These are phyloP conservation scores for Gloeophyllum trabeum DNA, from an alignment of 768 basidiomycete genomes.

Conservation along the genomic window DNA sequence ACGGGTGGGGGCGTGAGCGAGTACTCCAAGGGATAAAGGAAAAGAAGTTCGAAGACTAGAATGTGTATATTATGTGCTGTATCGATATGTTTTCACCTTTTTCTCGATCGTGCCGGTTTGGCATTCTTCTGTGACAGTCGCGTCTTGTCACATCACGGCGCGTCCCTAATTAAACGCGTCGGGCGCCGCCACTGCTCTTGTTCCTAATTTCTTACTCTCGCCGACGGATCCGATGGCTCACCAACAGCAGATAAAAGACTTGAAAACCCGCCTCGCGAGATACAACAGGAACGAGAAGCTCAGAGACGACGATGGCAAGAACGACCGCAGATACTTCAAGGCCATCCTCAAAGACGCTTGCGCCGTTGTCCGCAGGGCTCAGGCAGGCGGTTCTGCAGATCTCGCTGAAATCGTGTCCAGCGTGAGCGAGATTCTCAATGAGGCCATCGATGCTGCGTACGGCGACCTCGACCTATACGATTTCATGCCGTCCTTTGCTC, in stretches of 20 bases:
- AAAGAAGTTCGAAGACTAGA: no score
- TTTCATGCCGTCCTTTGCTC: conserved; percentile 10
- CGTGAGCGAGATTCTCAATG: conserved; percentile 6
- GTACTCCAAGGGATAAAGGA: neutral
- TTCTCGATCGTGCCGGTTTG: no score
- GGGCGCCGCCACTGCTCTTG: no score
- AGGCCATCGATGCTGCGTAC: conserved; percentile 7
- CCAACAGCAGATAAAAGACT: no score
- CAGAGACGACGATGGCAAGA: neutral
- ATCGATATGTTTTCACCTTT: no score
- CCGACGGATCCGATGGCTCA: no score
- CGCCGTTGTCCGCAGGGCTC: conserved; percentile 7
- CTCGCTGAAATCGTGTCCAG: conserved; percentile 3
- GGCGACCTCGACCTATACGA: conserved; percentile 8
- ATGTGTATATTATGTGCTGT: no score
- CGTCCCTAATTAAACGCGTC: no score
- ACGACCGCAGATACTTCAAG: neutral
- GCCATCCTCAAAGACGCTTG: conserved; percentile 6
- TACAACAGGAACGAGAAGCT: neutral
- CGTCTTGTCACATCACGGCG: no score
- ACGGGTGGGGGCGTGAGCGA: neutral
- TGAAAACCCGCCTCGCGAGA: no score
- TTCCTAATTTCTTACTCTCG: no score
- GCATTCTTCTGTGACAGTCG: no score
- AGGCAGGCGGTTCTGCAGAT: neutral